Conservation (phyloP, 805 yeast genomes). For the Nakazawaea populi region DNA sequence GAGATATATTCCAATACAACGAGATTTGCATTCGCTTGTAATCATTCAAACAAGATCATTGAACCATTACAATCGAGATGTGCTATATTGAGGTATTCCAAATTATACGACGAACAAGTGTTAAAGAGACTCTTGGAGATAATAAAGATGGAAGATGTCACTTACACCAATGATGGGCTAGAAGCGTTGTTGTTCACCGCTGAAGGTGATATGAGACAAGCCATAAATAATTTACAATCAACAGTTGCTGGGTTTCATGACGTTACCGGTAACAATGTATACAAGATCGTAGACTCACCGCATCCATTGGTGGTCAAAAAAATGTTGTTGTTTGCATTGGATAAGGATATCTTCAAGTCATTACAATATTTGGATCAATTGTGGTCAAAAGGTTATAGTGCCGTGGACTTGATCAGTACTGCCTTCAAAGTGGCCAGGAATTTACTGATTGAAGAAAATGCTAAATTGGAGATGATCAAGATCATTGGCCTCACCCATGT, state of each 20-base stretch:
- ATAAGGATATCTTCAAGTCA: slow-evolving; percentile 56
- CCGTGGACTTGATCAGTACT: slow-evolving; percentile 88
- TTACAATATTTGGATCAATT: slow-evolving; percentile 56
- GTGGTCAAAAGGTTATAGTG: slow-evolving; percentile 90
- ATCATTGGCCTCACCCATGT: slow-evolving; percentile 89
- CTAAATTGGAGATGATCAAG: slow-evolving; percentile 69
- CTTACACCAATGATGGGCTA: slow-evolving; percentile 83
- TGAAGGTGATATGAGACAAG: slow-evolving; percentile 99
- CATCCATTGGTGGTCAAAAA: slow-evolving; percentile 82
- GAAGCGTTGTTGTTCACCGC: slow-evolving; percentile 92
- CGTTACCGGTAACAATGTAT: slow-evolving; percentile 89
- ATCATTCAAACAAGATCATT: slow-evolving; percentile 88
- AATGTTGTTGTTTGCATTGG: slow-evolving; percentile 47
- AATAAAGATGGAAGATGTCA: slow-evolving; percentile 60
- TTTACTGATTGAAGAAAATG: slow-evolving; percentile 61
- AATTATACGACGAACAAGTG: slow-evolving; percentile 80
- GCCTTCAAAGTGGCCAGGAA: slow-evolving; percentile 84
- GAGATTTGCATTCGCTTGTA: slow-evolving; percentile 97
- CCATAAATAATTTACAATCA: slow-evolving; percentile 88
- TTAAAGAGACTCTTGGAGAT: slow-evolving; percentile 70
- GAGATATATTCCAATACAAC: slow-evolving; percentile 94
- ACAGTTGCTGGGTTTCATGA: slow-evolving; percentile 91
- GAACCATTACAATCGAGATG: slow-evolving; percentile 97
- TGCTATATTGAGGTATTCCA: slow-evolving; percentile 83
- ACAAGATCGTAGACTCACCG: slow-evolving; percentile 93